phyloP scores from a whole-genome alignment of 306 rosid genomes.

The Rosa lucieae region DNA sequence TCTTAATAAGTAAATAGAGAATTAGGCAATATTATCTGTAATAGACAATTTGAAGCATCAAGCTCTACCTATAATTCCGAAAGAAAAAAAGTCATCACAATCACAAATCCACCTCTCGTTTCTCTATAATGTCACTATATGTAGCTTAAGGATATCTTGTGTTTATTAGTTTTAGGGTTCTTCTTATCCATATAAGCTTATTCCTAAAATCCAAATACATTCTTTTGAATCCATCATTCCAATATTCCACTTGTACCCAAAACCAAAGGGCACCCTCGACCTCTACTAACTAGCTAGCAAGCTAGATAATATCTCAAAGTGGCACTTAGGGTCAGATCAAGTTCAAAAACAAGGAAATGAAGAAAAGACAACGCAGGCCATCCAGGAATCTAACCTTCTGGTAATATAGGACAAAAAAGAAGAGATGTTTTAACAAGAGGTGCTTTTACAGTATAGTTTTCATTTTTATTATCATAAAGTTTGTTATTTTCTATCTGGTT shows the following conservation, averaged over 20 bases:
- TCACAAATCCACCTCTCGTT: too few relatives aligned
- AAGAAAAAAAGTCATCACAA: too few relatives aligned
- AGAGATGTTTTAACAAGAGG: not conserved
- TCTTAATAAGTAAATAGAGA: too few relatives aligned
- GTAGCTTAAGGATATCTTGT: not conserved
- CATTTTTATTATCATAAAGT: not conserved
- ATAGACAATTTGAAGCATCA: too few relatives aligned
- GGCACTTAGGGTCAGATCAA: not conserved
- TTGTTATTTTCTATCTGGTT: not conserved
- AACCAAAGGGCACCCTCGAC: not conserved
- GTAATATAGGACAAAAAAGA: not conserved
- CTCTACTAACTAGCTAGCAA: not conserved
- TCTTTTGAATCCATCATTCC: not conserved
- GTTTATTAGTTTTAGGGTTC: not conserved
- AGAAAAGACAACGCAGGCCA: not conserved
- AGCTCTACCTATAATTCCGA: too few relatives aligned
- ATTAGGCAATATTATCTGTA: not conserved
- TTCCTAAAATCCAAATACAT: not conserved
- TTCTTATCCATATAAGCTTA: not conserved
- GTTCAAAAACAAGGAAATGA: not conserved
- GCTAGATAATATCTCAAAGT: not conserved
- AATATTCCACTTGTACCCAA: not conserved
- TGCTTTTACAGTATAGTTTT: not conserved
- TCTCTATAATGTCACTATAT: too few relatives aligned
- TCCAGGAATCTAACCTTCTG: not conserved